These are phyloP conservation scores for Chlamydomonas incerta DNA, from an alignment of 139 green algal genomes.

Conservation along the genomic window DNA sequence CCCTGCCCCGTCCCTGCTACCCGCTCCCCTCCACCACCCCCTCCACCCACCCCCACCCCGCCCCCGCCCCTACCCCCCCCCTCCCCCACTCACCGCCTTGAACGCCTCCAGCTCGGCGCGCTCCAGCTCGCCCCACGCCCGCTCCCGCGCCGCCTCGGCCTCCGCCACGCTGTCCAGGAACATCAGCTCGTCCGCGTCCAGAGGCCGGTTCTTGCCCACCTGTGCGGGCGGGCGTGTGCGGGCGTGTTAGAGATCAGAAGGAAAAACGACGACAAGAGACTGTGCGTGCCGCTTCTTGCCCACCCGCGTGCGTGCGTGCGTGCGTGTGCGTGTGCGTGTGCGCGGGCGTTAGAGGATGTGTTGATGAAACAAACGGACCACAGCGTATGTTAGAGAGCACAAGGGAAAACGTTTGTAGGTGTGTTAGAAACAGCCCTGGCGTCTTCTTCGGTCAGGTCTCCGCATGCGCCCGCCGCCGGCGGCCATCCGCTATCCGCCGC, in stretches of 20 bases:
- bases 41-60: background rate
- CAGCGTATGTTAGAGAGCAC: too few relatives aligned
- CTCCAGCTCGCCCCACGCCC: slow-evolving; percentile 53
- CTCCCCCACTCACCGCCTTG: slow-evolving; percentile 46
- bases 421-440: background rate
- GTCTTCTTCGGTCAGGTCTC: background rate
- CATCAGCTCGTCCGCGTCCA: slow-evolving; percentile 87
- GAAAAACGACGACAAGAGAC: too few relatives aligned
- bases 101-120: slow-evolving; percentile 73
- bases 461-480: background rate
- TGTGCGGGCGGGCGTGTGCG: background rate
- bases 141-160: slow-evolving; percentile 46
- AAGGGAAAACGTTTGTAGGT: background rate
- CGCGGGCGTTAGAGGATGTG: too few relatives aligned
- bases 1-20: too few relatives aligned
- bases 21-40: background rate
- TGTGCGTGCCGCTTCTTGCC: too few relatives aligned
- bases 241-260: too few relatives aligned
- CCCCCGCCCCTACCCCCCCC: background rate
- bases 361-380: too few relatives aligned
- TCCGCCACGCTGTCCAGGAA: slow-evolving; percentile 74
- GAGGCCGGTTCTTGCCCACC: slow-evolving; percentile 82
- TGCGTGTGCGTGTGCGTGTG: too few relatives aligned
- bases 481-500: too few relatives aligned
- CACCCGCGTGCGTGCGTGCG: too few relatives aligned